Evolutionary conservation across 768 basidiomycete genomes (phyloP), one percentile per base, ranked within the genome.

Genomic region (Psilocybe tampanensis): DNA sequence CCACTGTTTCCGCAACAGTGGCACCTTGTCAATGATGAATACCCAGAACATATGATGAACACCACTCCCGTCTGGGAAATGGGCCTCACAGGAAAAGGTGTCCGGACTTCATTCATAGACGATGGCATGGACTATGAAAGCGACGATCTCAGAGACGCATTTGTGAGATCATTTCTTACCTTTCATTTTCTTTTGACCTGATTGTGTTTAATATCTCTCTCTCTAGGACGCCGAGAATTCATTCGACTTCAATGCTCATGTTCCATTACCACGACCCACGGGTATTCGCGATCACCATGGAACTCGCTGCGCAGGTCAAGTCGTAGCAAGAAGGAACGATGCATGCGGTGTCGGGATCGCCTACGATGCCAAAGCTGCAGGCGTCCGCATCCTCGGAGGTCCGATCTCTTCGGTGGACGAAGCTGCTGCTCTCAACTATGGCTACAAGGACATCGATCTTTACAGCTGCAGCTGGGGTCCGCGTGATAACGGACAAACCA

Each of bases 401-500:
- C 86, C 90, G 15, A 97, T 99, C 62, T 86, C 94, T 1, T 94
- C 97, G 68, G 86, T 89, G 7, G 96, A 99, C 71, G 96, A 99
- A 73, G 95, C 97, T 0, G 86, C 92, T 4, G 86, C 95, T 2
- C 83, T 99, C 48, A 99, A 99, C 73, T 96, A 88, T 69, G 93
- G 89, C 17, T 98, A 82, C 72, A 88, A 96, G 61, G 85, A 92
- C 62, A 92, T 89, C 47, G 89, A 87, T 22, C 90, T 94, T 62
- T 98, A 93, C 72, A 93, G 90, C 60, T 99, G 96, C 72, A 93
- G 90, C 50, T 99, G 96, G 96, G 96, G 96, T 3, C 97, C 97
- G 3, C 89, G 94, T 0, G 96, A 98, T 68, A 89, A 97, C 64
- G 96, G 96, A 7, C 79, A 79, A 62, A 86, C 89, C 3, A 98